phyloP scores from a whole-genome alignment of 1,284 basidiomycete genomes.

The Peniophora sp. region DNA sequence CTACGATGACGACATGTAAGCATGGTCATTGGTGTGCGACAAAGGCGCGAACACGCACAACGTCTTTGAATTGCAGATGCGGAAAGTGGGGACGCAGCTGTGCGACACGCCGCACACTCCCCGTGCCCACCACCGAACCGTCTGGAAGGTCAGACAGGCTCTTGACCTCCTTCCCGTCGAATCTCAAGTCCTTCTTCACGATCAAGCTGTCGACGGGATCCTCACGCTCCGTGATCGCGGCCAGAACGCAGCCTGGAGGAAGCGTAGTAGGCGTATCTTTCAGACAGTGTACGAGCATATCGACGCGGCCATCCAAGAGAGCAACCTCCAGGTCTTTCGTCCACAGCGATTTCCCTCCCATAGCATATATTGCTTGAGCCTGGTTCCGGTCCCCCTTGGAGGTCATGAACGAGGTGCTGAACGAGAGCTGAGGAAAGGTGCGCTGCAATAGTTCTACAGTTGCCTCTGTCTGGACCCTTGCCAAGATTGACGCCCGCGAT shows the following conservation, averaged over 20 bases:
- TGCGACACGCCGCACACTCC: conserved; percentile 88
- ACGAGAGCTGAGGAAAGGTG: conserved; percentile 37
- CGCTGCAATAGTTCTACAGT: conserved; percentile 54
- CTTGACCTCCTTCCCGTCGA: conserved; percentile 67
- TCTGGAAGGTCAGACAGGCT: conserved; percentile 79
- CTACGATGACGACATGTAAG: conserved; percentile 28
- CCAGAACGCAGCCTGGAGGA: conserved; percentile 81
- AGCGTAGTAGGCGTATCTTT: conserved; percentile 93
- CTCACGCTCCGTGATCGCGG: conserved; percentile 81
- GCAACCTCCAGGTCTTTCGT: conserved; percentile 92
- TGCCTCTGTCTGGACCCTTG: conserved; percentile 78
- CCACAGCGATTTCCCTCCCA: conserved; percentile 90
- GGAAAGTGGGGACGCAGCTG: conserved; percentile 83
- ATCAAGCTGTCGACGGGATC: conserved; percentile 88
- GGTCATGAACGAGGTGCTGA: conserved; percentile 79
- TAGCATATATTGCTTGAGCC: conserved; percentile 67
- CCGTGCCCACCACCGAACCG: conserved; percentile 90
- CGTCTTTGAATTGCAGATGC: conserved; percentile 78
- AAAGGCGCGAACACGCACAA: conserved; percentile 59
- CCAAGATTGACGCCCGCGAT: conserved; percentile 80
- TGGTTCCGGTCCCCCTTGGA: conserved; percentile 93
- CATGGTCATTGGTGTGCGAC: not conserved
- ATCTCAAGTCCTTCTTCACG: conserved; percentile 71
- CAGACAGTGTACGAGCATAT: conserved; percentile 89
- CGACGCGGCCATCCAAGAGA: conserved; percentile 65